Evolutionary conservation across 2,329 filamentous ascomycete genomes (phyloP).

Genomic region (Fusarium sp.): DNA sequence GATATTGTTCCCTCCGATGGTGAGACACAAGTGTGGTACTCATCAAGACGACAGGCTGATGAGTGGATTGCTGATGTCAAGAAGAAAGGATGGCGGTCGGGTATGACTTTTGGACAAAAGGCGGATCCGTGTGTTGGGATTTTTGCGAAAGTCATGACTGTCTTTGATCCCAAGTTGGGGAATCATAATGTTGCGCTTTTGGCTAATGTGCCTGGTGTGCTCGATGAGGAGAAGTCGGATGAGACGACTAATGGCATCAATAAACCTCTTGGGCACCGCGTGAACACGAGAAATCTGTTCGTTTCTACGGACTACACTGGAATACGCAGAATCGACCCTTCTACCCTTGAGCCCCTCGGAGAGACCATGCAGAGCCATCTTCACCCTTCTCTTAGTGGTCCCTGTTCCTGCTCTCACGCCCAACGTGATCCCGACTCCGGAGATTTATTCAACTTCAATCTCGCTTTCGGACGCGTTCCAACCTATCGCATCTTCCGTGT

Average conservation of each 20-base stretch:
- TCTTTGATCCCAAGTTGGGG: slow-evolving; percentile 58
- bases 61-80: slow-evolving; percentile 69
- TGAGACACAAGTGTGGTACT: slow-evolving; percentile 68
- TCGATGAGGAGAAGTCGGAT: background rate
- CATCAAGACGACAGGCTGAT: slow-evolving; percentile 76
- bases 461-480: slow-evolving; percentile 66
- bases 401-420: slow-evolving; percentile 76
- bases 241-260: background rate
- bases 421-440: slow-evolving; percentile 77
- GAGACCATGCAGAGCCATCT: slow-evolving; percentile 68
- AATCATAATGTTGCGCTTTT: slow-evolving; percentile 70
- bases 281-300: slow-evolving; percentile 60
- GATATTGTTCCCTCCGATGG: slow-evolving; percentile 64
- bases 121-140: slow-evolving; percentile 79
- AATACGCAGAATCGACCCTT: slow-evolving; percentile 72
- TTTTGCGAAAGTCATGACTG: slow-evolving; percentile 76
- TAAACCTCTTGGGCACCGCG: slow-evolving; percentile 49
- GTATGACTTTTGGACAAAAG: slow-evolving; percentile 75
- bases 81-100: slow-evolving; percentile 65
- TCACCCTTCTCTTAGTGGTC: slow-evolving; percentile 75
- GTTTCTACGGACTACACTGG: slow-evolving; percentile 65
- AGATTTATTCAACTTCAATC: slow-evolving; percentile 84
- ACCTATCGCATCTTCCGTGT: slow-evolving; percentile 78
- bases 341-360: slow-evolving; percentile 78
- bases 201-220: slow-evolving; percentile 72